Base-by-base conservation (phyloP, 306 rosid species). In the Cicer yamashitae region DNA sequence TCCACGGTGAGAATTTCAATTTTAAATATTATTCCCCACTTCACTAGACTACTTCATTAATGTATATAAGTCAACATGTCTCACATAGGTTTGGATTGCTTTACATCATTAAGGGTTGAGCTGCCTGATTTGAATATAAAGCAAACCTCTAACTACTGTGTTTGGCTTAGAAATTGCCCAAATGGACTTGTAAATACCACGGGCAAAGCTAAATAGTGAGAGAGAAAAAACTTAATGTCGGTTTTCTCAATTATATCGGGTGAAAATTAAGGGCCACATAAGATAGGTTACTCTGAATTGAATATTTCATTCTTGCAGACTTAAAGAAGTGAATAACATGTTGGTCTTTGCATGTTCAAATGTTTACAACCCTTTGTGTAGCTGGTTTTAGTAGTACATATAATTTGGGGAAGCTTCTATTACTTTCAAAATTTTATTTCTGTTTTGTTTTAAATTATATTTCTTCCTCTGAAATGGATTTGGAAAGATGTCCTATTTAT, bases 1-100 rank as follows among this genome's bases (percentile, higher is more conserved):
- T 73, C 93, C 88, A 77, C 87, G 96, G 98, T 89, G 68, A 87
- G 83, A 76, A 76, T 61, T 77, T 50, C 65, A 54, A 77, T 73
- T 74, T 63, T 25, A 63, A 30, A 45, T 20, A 13, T 79, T 65
- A 41, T 18, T 74, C 30, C 60, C 11, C 12, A 12, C 37, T 67
- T 14, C 63, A 34, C 18, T 12, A 8, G 50, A 73, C 47, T 79
- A 60, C 25, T 18, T 66, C 45, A 30, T 81, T 58, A 17, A 56
- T 39, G 74, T 50, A 47, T 34, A 68, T 8, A 18, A 41, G 64
- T 72, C 74, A 68, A 57, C 22, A 17, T 69, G 77, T 69, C 69
- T 62, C 69, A 53, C 56, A 47, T 34, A 18, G 73, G 76, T 69
- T 75, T 53, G 71, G 67, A 47, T 67, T 59, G 65, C 70, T 73